Evolutionary conservation across 1,139 yeast genomes (phyloP).

Genomic region (Blastobotrys arbuscula): DNA sequence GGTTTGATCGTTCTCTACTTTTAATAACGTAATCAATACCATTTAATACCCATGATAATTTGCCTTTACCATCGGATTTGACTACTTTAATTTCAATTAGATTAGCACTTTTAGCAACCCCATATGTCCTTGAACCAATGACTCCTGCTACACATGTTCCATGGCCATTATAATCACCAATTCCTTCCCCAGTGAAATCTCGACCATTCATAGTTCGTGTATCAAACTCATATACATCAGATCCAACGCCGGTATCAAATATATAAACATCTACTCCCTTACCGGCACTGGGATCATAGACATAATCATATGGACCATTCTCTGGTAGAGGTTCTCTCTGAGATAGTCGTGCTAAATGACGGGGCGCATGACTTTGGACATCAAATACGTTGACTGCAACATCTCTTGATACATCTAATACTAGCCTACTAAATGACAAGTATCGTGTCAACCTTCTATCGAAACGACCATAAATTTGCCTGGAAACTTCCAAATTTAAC

Average conservation of each 20-base stretch:
- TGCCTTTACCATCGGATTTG: constrained; percentile 59
- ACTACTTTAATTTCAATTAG: constrained; percentile 70
- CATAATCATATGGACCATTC: constrained; percentile 35
- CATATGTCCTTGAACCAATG: constrained; percentile 71
- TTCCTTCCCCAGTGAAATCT: constrained; percentile 59
- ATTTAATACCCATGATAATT: constrained; percentile 51
- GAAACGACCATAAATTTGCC: constrained; percentile 28
- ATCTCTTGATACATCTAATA: constrained; percentile 29
- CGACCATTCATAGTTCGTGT: constrained; percentile 53
- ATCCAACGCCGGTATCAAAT: constrained; percentile 65
- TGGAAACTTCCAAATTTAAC: constrained; percentile 27
- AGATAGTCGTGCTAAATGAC: constrained; percentile 64
- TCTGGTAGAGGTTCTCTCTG: constrained; percentile 38
- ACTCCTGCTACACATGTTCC: constrained; percentile 88
- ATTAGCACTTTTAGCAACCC: constrained; percentile 67
- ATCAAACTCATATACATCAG: constrained; percentile 54
- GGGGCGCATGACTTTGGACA: constrained; percentile 52
- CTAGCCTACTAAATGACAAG: constrained; percentile 25
- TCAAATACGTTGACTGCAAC: constrained; percentile 26
- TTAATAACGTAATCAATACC: constrained; percentile 65
- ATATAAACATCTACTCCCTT: constrained; percentile 62
- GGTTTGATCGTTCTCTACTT: constrained; percentile 30
- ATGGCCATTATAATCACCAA: constrained; percentile 65
- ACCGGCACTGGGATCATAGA: constrained; percentile 42
- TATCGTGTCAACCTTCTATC: constrained; percentile 22